phyloP scores from a whole-genome alignment of 1,139 yeast species.

The Tardiomyces digboiensis region DNA sequence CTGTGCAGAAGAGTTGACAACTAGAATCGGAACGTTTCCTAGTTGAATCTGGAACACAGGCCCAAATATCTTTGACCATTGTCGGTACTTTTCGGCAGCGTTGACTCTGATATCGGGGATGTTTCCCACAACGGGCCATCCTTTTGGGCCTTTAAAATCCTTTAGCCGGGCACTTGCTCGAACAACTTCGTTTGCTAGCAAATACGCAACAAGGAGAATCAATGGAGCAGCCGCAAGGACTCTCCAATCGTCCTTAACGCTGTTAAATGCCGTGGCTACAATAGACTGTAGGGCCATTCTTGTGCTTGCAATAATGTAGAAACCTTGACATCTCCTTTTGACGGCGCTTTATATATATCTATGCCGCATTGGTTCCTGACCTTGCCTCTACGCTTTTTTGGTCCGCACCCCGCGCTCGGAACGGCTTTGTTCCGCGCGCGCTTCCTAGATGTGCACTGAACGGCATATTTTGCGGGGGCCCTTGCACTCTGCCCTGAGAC shows the following conservation, averaged over 20 bases:
- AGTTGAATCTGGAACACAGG: slow-evolving; percentile 46
- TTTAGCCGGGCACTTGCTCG: slow-evolving; percentile 8
- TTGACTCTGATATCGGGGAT: slow-evolving; percentile 7
- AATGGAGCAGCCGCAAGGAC: not conserved
- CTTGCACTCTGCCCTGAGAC: no score
- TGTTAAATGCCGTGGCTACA: not conserved
- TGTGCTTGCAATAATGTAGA: no score
- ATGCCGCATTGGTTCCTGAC: no score
- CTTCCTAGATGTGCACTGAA: no score
- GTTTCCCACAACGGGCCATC: slow-evolving; percentile 11
- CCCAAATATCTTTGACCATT: slow-evolving; percentile 15
- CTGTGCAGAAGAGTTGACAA: slow-evolving; percentile 48
- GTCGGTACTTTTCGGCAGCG: slow-evolving; percentile 11
- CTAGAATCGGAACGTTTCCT: slow-evolving; percentile 42
- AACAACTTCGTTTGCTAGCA: slow-evolving; percentile 9
- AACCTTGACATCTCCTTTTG: no score
- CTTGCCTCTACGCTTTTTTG: no score
- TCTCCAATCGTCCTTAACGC: not conserved
- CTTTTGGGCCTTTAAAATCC: slow-evolving; percentile 11
- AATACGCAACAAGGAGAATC: slow-evolving; percentile 4
- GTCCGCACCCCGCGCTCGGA: no score
- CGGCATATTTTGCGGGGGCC: no score
- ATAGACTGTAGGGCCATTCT: not conserved
- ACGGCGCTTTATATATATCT: no score
- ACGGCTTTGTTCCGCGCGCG: no score